A percentile compares a stretch with the other conserved stretches of the same genome.
phyloP scores from a whole-genome alignment of 2,329 filamentous ascomycete genomes.

The Neofusicoccum ribis region DNA sequence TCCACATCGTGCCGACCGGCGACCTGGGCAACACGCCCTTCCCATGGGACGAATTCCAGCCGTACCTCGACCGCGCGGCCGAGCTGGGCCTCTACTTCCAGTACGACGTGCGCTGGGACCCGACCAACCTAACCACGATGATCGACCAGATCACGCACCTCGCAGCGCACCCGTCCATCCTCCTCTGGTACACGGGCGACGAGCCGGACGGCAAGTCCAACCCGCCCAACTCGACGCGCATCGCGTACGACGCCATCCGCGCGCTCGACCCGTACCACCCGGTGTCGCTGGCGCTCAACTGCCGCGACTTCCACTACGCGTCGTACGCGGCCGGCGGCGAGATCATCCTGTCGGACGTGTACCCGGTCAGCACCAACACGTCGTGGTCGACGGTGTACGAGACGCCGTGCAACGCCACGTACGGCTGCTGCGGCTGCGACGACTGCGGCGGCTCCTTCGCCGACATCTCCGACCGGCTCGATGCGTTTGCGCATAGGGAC shows the following conservation, averaged over 20 bases:
- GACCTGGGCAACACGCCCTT: slow-evolving; percentile 42
- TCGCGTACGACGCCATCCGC: slow-evolving; percentile 49
- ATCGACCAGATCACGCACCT: slow-evolving; percentile 39
- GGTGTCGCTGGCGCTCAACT: slow-evolving; percentile 60
- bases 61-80: slow-evolving; percentile 47
- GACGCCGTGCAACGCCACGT: slow-evolving; percentile 59
- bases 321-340: slow-evolving; percentile 58
- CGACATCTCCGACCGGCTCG: slow-evolving; percentile 52
- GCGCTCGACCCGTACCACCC: slow-evolving; percentile 62
- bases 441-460: slow-evolving; percentile 55
- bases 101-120: slow-evolving; percentile 48
- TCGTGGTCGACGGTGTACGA: slow-evolving; percentile 56
- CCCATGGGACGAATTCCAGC: slow-evolving; percentile 39
- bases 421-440: slow-evolving; percentile 65
- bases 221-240: slow-evolving; percentile 50
- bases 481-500: slow-evolving; percentile 44
- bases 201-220: slow-evolving; percentile 60
- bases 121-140: slow-evolving; percentile 41
- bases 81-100: slow-evolving; percentile 48
- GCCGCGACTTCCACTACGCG: slow-evolving; percentile 61
- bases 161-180: slow-evolving; percentile 37
- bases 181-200: slow-evolving; percentile 53
- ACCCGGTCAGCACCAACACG: slow-evolving; percentile 60
- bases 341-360: slow-evolving; percentile 61
- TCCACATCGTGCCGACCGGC: slow-evolving; percentile 44